These are phyloP conservation scores for Aspergillus udagawae DNA, from an alignment of 2,329 filamentous ascomycete genomes.

Conservation along the genomic window DNA sequence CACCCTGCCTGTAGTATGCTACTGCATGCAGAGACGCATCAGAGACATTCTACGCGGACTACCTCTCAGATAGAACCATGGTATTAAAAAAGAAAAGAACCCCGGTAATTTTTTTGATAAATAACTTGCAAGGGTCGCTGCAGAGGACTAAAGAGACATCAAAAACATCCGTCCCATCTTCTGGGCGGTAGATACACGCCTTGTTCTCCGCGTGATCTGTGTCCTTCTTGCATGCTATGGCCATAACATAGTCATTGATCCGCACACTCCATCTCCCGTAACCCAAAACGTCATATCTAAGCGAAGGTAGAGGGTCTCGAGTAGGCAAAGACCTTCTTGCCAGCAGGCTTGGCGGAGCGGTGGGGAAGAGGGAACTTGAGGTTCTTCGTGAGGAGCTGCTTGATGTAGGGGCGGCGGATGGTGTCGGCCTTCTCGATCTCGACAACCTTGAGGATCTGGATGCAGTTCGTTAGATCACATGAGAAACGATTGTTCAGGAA, in stretches of 20 bases:
- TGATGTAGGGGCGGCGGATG: slow-evolving; percentile 98
- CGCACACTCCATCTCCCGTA: slow-evolving; percentile 35
- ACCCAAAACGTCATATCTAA: slow-evolving; percentile 57
- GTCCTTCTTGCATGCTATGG: slow-evolving; percentile 41
- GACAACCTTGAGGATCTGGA: slow-evolving; percentile 93
- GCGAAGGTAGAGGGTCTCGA: slow-evolving; percentile 96
- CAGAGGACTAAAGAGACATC: slow-evolving; percentile 40
- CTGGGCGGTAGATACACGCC: slow-evolving; percentile 34
- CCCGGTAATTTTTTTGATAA: slow-evolving; percentile 36
- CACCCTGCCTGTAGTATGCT: background rate
- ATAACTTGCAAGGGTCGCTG: slow-evolving; percentile 38
- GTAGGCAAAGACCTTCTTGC: slow-evolving; percentile 89
- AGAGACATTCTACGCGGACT: background rate
- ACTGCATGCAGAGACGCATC: background rate
- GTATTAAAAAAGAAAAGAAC: slow-evolving; percentile 21
- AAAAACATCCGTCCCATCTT: slow-evolving; percentile 34
- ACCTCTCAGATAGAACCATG: slow-evolving; percentile 12
- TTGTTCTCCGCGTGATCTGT: slow-evolving; percentile 30
- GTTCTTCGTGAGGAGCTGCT: slow-evolving; percentile 91
- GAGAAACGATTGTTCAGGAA: background rate
- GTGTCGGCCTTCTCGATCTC: slow-evolving; percentile 93
- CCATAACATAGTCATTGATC: slow-evolving; percentile 42
- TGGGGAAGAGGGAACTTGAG: slow-evolving; percentile 99
- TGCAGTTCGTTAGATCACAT: slow-evolving; percentile 1
- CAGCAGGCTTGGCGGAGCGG: slow-evolving; percentile 77